These are phyloP conservation scores for Nicotiana benthamiana DNA, from an alignment of 257 asterid genomes.

Conservation along the genomic window DNA sequence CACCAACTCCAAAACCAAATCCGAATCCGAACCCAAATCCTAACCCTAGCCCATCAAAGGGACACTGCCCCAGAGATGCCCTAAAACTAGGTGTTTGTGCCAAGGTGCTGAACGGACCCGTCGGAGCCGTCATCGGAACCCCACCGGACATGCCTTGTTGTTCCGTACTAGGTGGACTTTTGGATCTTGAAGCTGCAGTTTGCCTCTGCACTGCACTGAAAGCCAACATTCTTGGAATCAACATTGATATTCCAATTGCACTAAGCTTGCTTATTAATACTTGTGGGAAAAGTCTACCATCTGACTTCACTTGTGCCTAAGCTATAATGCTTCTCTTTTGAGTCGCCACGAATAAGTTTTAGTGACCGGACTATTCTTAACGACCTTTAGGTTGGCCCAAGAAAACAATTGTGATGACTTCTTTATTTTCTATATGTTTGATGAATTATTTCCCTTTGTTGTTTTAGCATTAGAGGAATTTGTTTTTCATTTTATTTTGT, in stretches of 20 bases:
- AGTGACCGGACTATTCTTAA: not conserved
- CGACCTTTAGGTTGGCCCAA: not conserved
- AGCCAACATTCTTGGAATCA: conserved; percentile 62
- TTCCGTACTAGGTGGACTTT: conserved; percentile 49
- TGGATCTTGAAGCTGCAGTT: conserved; percentile 59
- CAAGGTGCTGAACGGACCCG: conserved; percentile 41
- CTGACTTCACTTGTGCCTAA: conserved; percentile 59
- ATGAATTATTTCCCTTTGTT: not conserved
- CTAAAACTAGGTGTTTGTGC: conserved; percentile 58
- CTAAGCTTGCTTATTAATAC: conserved; percentile 58
- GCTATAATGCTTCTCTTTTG: not conserved
- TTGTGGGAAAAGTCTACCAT: conserved; percentile 54
- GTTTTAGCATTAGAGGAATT: not conserved
- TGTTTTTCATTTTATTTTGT: not conserved
- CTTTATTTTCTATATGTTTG: not conserved
- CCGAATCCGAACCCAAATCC: conserved; percentile 28
- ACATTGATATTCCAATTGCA: conserved; percentile 57
- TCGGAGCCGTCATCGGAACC: conserved; percentile 46
- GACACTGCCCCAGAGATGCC: conserved; percentile 62
- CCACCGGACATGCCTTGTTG: conserved; percentile 68
- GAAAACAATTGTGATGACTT: not conserved
- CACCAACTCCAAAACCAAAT: conserved; percentile 14
- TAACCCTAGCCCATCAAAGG: conserved; percentile 26
- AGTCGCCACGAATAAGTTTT: not conserved
- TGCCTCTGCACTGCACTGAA: conserved; percentile 77